A percentile compares a stretch with the other conserved stretches of the same genome.
Evolutionary conservation across 1,284 basidiomycete species (phyloP).

Genomic region (Melampsora americana): DNA sequence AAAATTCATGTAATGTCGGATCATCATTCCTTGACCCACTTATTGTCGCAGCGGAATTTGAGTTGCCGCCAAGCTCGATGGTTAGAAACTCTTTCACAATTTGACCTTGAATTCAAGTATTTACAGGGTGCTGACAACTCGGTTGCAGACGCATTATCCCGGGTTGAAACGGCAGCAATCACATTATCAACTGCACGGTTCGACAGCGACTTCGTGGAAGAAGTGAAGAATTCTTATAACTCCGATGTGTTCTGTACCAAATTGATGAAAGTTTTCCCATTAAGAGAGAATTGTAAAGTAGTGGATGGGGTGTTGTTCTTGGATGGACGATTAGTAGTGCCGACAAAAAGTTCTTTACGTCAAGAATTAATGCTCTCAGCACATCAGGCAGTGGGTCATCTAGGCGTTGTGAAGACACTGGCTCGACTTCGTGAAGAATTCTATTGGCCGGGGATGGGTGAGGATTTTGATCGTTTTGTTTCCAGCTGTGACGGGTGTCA

Average conservation of each 20-base stretch:
- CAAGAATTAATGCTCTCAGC: not conserved
- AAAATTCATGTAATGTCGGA: constrained; percentile 52
- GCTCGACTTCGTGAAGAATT: not conserved
- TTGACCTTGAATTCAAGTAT: not conserved
- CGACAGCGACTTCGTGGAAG: not conserved
- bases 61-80: no score
- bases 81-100: not conserved
- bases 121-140: not conserved
- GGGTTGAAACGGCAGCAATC: constrained; percentile 32
- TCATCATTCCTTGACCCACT: no score
- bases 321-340: not conserved
- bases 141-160: constrained; percentile 52
- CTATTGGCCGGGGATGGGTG: not conserved
- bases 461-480: not conserved
- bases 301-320: not conserved
- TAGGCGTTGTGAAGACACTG: not conserved
- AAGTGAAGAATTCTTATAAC: not conserved
- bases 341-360: not conserved
- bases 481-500: not conserved
- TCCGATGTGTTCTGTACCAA: not conserved
- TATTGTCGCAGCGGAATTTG: no score
- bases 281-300: not conserved
- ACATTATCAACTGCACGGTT: not conserved
- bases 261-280: not conserved
- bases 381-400: not conserved